Base-by-base conservation (phyloP, 768 basidiomycete species). In the Rhodosporidiobolus odoratus region DNA sequence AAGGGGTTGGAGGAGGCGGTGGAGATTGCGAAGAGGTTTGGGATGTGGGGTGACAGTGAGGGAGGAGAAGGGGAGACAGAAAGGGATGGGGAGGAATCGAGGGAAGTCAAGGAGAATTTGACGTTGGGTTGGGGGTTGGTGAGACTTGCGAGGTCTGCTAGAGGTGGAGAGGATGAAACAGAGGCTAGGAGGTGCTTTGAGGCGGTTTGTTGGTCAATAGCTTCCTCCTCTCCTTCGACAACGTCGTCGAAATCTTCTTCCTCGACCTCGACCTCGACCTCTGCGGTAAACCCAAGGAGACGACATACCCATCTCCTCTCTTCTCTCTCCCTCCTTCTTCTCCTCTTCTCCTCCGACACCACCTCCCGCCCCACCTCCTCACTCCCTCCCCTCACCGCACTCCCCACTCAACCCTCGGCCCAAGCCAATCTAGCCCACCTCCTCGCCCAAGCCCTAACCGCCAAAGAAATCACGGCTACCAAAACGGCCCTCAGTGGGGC, bases 111-210 rank as follows among this genome's bases (percentile, higher is more conserved):
- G 30, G 59, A 61, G 27, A 10, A 34, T 2, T n/a, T 40, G 30
- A n/a, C 32, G 3, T 53, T 67, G 2, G 52, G 30, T 17, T 43
- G 41, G 19, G 66, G 66, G 9, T 38, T 67, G 34, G 30, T 47
- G 12, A 40, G 53, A 10, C 15, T 62, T 6, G 15, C 45, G 12
- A 45, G 54, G n/a, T 23, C 25, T 13, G 54, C 35, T 13, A 17
- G 54, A 16, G 57, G n/a, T 9, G 57, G 38, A 16, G 53, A 61
- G 21, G 59, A 62, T 12, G 59, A 61, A 30, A 16, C n/a, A 1
- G 41, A 57, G 19, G 66, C 66, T 4, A 53, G 47, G 30, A 54
- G 23, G 37, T 54, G 59, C n/a, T 62, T 67, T 41, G 66, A 67
- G 34, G 59, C 60, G 10, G 59, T 56, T 27, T n/a, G n/a, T n/a